A percentile compares a stretch with the other conserved stretches of the same genome.
phyloP scores from a whole-genome alignment of 2,329 filamentous ascomycete genomes.

The Fusarium goolgardi region DNA sequence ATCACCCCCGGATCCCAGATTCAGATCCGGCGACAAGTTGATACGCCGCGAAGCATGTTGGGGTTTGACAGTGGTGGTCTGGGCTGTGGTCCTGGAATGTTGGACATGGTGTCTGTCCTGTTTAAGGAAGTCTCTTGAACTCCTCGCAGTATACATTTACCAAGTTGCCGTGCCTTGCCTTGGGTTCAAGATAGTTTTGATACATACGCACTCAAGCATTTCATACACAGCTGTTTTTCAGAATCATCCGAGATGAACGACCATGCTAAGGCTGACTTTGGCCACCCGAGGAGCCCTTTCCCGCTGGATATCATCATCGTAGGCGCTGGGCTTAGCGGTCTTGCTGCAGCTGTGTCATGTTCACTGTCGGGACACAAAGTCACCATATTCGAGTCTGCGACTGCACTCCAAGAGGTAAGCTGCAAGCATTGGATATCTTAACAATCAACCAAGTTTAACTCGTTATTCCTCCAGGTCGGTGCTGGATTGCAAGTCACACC shows the following conservation, averaged over 20 bases:
- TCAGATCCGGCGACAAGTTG: background rate
- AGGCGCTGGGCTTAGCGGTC: slow-evolving; percentile 58
- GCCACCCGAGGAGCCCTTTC: background rate
- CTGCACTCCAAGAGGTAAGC: slow-evolving; percentile 53
- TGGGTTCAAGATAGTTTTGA: background rate
- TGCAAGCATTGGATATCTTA: accelerated
- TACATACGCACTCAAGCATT: background rate
- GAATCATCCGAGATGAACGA: background rate
- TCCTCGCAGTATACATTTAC: slow-evolving; percentile 2
- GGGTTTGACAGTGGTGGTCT: background rate
- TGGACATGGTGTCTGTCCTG: background rate
- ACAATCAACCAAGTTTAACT: background rate
- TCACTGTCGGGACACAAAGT: slow-evolving; percentile 55
- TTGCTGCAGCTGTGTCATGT: slow-evolving; percentile 55
- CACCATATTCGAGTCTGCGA: slow-evolving; percentile 56
- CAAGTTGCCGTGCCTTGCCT: background rate
- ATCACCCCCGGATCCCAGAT: background rate
- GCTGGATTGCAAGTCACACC: slow-evolving; percentile 66
- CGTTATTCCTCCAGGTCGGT: slow-evolving; percentile 30
- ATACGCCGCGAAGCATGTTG: too few relatives aligned
- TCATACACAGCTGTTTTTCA: background rate
- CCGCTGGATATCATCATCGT: slow-evolving; percentile 54
- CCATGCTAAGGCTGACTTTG: accelerated
- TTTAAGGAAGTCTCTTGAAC: background rate
- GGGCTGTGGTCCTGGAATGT: background rate